Conservation (phyloP, 257 asterid species). For the Petrea volubilis region DNA sequence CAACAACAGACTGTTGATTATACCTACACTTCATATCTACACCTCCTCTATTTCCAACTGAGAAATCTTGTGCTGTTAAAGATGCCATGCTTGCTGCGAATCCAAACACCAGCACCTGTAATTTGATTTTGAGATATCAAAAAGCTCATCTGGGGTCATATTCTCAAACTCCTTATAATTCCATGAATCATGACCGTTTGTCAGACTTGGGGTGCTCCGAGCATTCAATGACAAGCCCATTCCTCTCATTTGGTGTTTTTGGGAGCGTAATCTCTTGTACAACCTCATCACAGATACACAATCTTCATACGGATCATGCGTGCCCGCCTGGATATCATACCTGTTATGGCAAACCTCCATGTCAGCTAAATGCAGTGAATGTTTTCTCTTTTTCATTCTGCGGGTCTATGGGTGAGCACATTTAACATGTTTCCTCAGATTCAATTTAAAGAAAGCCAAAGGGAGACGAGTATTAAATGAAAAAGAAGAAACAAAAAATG, state of each 20-base stretch:
- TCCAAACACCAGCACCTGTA: constrained; percentile 64
- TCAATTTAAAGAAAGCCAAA: background rate
- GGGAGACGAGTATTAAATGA: background rate
- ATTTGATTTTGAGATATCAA: constrained; percentile 46
- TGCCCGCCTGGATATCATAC: constrained; percentile 47
- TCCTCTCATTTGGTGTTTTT: constrained; percentile 36
- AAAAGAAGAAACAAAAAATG: background rate
- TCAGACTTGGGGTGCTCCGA: constrained; percentile 9
- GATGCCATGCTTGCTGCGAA: constrained; percentile 4
- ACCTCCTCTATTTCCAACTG: background rate
- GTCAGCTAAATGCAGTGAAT: background rate
- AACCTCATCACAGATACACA: constrained; percentile 51
- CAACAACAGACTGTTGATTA: background rate
- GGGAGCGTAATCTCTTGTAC: constrained; percentile 48
- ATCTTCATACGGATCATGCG: constrained; percentile 55
- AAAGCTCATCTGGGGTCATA: constrained; percentile 46
- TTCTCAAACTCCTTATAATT: constrained; percentile 28
- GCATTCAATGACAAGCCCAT: constrained; percentile 5
- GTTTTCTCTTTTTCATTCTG: background rate
- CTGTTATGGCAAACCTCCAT: constrained; percentile 28
- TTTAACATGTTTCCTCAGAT: background rate
- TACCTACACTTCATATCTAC: background rate
- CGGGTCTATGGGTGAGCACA: background rate
- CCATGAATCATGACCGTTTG: constrained; percentile 25
- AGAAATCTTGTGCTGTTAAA: background rate